Evolutionary conservation across 73 alveolate species (phyloP).

Genomic region (Paramecium sexaurelia): DNA sequence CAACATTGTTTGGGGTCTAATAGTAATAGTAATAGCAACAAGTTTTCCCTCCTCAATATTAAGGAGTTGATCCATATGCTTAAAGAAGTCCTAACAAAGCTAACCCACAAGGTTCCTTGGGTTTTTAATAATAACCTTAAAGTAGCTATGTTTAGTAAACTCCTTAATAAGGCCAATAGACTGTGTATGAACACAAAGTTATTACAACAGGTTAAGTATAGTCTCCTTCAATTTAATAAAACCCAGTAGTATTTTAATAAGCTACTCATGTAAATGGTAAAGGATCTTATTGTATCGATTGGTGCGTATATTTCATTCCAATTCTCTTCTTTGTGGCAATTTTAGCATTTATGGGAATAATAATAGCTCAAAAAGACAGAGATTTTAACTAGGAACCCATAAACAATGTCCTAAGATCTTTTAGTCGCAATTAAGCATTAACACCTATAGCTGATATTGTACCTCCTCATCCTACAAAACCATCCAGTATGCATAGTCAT

Average conservation of each 20-base stretch:
- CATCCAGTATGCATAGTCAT: neutral
- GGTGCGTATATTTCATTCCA: neutral
- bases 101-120: neutral
- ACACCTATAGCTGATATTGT: neutral
- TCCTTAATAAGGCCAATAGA: neutral
- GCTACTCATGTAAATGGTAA: neutral
- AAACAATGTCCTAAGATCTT: neutral
- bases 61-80: conserved; percentile 1
- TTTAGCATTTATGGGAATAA: neutral
- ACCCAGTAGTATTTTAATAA: neutral
- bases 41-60: conserved; percentile 1
- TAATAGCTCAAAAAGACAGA: neutral
- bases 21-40: neutral
- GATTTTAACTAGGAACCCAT: neutral
- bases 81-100: neutral
- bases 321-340: neutral
- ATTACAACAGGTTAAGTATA: neutral
- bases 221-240: neutral
- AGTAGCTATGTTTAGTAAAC: neutral
- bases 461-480: neutral
- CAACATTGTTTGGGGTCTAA: neutral
- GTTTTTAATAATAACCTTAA: neutral
- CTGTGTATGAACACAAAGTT: neutral
- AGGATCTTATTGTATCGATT: neutral
- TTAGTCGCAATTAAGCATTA: neutral